Evolutionary conservation across 2,329 filamentous ascomycete genomes (phyloP), one percentile per base, ranked within the genome.

Genomic region (Xylaria sp.): DNA sequence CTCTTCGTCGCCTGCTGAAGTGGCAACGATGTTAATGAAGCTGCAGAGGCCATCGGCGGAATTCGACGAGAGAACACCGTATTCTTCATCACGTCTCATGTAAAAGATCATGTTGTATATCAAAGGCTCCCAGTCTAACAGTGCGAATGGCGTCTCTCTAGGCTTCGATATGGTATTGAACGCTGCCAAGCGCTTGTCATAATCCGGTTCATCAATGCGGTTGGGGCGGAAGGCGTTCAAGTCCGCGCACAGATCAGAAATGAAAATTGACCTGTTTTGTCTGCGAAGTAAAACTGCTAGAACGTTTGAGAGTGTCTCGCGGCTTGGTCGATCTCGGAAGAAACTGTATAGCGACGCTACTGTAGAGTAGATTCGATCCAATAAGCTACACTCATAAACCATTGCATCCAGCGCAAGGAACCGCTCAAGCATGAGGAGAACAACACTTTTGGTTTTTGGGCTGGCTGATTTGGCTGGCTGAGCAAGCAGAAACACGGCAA

Each of bases 91-190:
- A 72, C 95, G 89, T 72, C 90, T 91, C 72, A 98, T 91, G 77
- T 92, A 96, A 80, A 91, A 98, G 1, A 97, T 85, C 83, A 97
- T 88, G 77, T 98, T 99, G 81, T 94, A 92, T 12, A 98, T 82
- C 23, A 99, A 81, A 6, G 96, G 94, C 62, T 91, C 87, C 95
- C 96, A 99, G 79, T 97, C 92, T 67, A 87, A 87, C 1, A 90
- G 82, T 0, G 88, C 90, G 69, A 94, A 89, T 0, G 84, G 81
- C 0, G 78, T 78, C 46, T 88, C 89, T n/a, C 87, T 83, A 2
- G 88, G 82, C 49, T 88, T 86, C 43, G 91, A 92, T 71, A 98
- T 90, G 8, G 82, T 79, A 67, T 86, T 90, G 81, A 96, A 98
- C 2, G 94, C 94, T 56, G 86, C 82, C 6, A 97, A 86, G 18